These are phyloP conservation scores for Bryum argenteum DNA, from an alignment of 225 moss, liverwort and hornwort genomes.

Conservation along the genomic window DNA sequence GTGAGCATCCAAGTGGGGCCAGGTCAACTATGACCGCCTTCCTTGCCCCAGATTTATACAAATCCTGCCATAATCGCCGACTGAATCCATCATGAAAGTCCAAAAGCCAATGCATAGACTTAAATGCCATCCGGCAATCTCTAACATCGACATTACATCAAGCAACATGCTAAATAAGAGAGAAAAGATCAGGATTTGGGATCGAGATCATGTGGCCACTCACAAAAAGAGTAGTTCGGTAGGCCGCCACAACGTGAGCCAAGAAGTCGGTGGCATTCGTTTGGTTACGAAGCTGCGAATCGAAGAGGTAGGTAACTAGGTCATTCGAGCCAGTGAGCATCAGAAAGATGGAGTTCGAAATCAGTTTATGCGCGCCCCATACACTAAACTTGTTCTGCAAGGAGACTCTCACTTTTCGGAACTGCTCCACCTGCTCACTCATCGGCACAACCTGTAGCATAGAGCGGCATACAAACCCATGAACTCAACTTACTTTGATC, in stretches of 20 bases:
- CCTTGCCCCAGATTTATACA: conserved; percentile 43
- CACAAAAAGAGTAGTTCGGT: conserved; percentile 39
- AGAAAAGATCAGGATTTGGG: background rate
- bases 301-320: conserved; percentile 25
- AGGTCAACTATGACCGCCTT: conserved; percentile 41
- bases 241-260: conserved; percentile 28
- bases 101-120: background rate
- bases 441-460: conserved; percentile 39
- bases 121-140: background rate
- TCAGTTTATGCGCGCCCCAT: conserved; percentile 20
- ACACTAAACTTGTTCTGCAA: conserved; percentile 34
- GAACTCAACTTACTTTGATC: no score
- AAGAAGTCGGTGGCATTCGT: conserved; percentile 34
- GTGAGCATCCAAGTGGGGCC: conserved; percentile 51
- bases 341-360: conserved; percentile 43
- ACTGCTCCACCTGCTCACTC: conserved; percentile 45
- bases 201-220: background rate
- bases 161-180: no score
- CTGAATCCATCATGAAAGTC: no score
- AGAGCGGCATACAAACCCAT: no score
- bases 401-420: conserved; percentile 23
- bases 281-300: conserved; percentile 14
- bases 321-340: conserved; percentile 52
- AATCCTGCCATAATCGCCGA: conserved; percentile 24
- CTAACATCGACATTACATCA: background rate